Percentiles rank a stretch among this genome's conserved stretches.
Evolutionary conservation across 1,284 basidiomycete species (phyloP).

Genomic region (Paramarasmius palmivorus): DNA sequence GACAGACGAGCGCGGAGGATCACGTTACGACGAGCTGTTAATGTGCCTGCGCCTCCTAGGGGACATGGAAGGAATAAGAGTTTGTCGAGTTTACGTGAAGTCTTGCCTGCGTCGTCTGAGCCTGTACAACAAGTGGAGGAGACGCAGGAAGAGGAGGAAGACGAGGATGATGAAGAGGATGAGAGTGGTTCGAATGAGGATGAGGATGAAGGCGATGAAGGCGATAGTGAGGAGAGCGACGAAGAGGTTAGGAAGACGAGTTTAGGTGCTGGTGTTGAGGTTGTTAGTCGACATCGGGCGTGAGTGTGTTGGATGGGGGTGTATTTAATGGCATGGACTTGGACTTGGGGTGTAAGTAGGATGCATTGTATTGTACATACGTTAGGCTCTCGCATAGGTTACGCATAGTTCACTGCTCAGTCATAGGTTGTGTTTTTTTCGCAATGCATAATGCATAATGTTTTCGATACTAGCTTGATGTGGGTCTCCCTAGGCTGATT

Average conservation of each 20-base stretch:
- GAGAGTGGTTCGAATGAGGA: not conserved
- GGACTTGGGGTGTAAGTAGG: no score
- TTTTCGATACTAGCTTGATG: no score
- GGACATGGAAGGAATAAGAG: conserved; percentile 15
- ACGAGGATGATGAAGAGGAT: not conserved
- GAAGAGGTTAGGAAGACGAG: not conserved
- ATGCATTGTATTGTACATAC: no score
- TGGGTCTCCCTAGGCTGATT: no score
- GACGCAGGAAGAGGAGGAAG: not conserved
- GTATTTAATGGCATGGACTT: no score
- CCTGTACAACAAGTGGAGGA: not conserved
- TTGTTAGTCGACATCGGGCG: not conserved
- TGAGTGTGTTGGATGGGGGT: no score
- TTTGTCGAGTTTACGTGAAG: not conserved
- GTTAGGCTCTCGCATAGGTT: no score
- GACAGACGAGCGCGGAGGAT: conserved; percentile 31
- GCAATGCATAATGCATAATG: no score
- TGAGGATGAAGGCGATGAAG: not conserved
- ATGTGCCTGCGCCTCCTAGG: conserved; percentile 31
- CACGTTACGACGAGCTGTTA: conserved; percentile 35
- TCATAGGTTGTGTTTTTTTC: no score
- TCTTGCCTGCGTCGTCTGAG: not conserved
- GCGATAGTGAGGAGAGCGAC: not conserved
- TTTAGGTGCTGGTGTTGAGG: not conserved
- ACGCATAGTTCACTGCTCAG: no score